Evolutionary conservation across 495 filamentous ascomycete species (phyloP), one percentile per base, ranked within the genome.

Genomic region (Rhizodiscina lignyota): DNA sequence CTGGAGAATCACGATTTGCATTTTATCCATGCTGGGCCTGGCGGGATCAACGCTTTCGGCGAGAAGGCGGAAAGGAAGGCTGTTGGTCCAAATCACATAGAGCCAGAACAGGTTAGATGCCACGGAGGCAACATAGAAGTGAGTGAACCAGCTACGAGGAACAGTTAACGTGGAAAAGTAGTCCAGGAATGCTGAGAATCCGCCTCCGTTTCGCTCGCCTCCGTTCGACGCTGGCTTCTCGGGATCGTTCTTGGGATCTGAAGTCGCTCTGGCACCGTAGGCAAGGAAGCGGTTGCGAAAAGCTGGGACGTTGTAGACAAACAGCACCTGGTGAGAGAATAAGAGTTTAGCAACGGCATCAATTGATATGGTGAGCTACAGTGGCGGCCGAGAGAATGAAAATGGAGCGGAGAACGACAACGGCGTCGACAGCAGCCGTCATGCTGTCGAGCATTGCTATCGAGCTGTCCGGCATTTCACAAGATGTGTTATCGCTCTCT

Each of bases 121-220:
- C 2, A 87, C 44, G 0, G 79, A 91, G 16, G 70, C 49, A 22
- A 82, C 48, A 49, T 97, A 97, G 56, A 93, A 97, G 37, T 85
- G 77, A 5, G 59, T 65, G 57, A 97, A 97, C 65, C 76, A 97
- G 34, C 65, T 60, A 53, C 94, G 89, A 2, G 91, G 85, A 8
- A 96, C 79, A 48, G 56, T 61, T 45, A 66, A 48, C 28, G 52
- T 55, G 24, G 69, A 63, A 8, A 74, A 39, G 35, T 42, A 47
- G 46, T 79, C 76, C 22, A 79, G 63, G 33, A 35, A 24, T 16
- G 17, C 5, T 10, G 4, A 55, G 1, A 15, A 24, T 30, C 18
- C 28, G 13, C 28, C 47, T 20, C 15, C 10, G n/a, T 26, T 15
- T 34, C 10, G 31, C 13, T 18, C 21, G 35, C 17, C 32, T 18